These are phyloP conservation scores for Avicennia marina DNA, from an alignment of 257 asterid genomes.

Conservation along the genomic window DNA sequence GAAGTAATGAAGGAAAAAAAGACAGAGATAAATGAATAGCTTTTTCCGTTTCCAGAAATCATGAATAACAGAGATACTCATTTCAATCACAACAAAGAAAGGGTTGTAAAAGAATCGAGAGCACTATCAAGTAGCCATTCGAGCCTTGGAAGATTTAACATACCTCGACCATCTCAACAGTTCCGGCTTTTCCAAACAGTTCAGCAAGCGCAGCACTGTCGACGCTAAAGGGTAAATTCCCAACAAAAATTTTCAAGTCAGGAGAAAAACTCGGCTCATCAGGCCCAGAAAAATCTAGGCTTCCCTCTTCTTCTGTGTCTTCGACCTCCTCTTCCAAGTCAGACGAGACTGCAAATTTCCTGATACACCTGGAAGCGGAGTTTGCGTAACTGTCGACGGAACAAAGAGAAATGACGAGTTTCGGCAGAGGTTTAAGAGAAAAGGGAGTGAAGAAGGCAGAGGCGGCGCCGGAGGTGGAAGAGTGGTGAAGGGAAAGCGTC, in stretches of 20 bases:
- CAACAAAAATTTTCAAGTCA: constrained; percentile 71
- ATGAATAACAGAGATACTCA: too few relatives aligned
- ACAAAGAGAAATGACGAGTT: constrained; percentile 25
- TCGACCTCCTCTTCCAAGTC: constrained; percentile 45
- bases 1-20: too few relatives aligned
- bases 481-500: constrained; percentile 36
- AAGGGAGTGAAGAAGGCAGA: constrained; percentile 31
- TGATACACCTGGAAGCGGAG: constrained; percentile 26
- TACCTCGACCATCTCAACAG: constrained; percentile 94
- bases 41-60: too few relatives aligned
- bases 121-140: background rate
- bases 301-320: constrained; percentile 21
- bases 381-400: constrained; percentile 10
- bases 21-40: too few relatives aligned
- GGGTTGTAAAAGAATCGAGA: background rate
- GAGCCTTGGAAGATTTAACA: background rate
- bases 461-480: constrained; percentile 21
- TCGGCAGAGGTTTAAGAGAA: constrained; percentile 39
- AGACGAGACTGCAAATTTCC: constrained; percentile 56
- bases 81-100: constrained; percentile 1
- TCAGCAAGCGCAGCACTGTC: constrained; percentile 83
- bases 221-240: constrained; percentile 72
- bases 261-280: constrained; percentile 45
- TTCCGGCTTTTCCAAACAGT: constrained; percentile 74
- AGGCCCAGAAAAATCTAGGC: constrained; percentile 5